Percentiles rank a stretch among this genome's conserved stretches.
Evolutionary conservation across 2,329 filamentous ascomycete species (phyloP).

Genomic region (Epichloe gansuensis): DNA sequence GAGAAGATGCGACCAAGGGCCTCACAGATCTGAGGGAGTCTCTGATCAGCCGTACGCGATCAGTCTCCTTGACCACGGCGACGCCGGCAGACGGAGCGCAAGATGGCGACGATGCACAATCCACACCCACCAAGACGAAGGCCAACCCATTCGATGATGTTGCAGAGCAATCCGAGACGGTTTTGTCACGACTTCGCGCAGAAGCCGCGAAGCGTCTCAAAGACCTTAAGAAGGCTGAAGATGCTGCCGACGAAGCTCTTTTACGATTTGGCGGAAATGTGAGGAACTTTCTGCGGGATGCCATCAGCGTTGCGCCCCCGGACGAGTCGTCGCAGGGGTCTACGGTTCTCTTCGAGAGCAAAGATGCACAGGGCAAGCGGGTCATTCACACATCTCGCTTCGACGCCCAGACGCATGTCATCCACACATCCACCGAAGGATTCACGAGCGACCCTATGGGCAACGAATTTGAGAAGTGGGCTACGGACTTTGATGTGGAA

Average conservation of each 20-base stretch:
- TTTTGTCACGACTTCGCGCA: constrained; percentile 62
- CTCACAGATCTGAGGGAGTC: constrained; percentile 57
- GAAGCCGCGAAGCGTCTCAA: constrained; percentile 77
- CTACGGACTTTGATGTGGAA: constrained; percentile 64
- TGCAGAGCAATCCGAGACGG: constrained; percentile 40
- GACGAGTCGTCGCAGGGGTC: constrained; percentile 38
- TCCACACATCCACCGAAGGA: constrained; percentile 73
- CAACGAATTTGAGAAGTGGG: constrained; percentile 64
- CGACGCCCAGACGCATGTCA: constrained; percentile 90
- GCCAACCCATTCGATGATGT: constrained; percentile 30
- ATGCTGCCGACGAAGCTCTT: constrained; percentile 90
- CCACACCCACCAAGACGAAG: constrained; percentile 34
- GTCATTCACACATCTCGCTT: constrained; percentile 92
- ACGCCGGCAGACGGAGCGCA: constrained; percentile 18
- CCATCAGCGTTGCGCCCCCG: constrained; percentile 76
- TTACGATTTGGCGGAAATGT: constrained; percentile 85
- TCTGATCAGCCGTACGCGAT: constrained; percentile 61
- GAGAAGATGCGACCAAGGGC: constrained; percentile 71
- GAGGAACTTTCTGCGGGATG: constrained; percentile 78
- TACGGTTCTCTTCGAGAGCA: constrained; percentile 82
- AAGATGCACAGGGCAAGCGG: constrained; percentile 77
- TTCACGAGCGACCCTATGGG: constrained; percentile 73
- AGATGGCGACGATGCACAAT: constrained; percentile 25
- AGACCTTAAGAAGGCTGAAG: constrained; percentile 83
- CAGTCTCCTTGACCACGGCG: constrained; percentile 50